Percentiles rank a stretch among this genome's conserved stretches.
Evolutionary conservation across 257 asterid genomes (phyloP).

Genomic region (Phtheirospermum japonicum): DNA sequence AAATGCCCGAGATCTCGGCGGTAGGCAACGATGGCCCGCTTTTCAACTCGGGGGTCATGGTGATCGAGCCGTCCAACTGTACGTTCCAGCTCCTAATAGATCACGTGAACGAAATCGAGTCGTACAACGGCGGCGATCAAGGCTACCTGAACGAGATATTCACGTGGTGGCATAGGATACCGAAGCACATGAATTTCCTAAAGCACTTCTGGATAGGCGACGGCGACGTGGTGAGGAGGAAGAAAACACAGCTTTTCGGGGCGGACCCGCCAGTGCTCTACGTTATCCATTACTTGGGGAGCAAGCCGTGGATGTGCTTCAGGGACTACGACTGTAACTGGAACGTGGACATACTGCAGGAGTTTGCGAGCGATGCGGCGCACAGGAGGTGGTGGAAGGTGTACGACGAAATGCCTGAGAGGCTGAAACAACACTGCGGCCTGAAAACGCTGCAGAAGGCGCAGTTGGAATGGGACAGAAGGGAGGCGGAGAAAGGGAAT

Average conservation of each 20-base stretch:
- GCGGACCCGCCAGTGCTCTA: slow-evolving; percentile 67
- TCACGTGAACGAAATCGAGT: slow-evolving; percentile 54
- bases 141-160: slow-evolving; percentile 76
- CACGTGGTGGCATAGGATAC: slow-evolving; percentile 93
- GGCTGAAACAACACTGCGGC: slow-evolving; percentile 47
- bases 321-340: slow-evolving; percentile 87
- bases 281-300: slow-evolving; percentile 73
- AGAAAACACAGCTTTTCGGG: slow-evolving; percentile 46
- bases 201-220: slow-evolving; percentile 76
- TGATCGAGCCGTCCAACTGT: slow-evolving; percentile 83
- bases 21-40: slow-evolving; percentile 63
- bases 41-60: slow-evolving; percentile 90
- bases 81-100: slow-evolving; percentile 71
- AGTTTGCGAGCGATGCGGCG: slow-evolving; percentile 79
- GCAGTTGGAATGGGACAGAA: slow-evolving; percentile 76
- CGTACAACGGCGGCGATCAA: slow-evolving; percentile 91
- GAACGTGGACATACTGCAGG: slow-evolving; percentile 61
- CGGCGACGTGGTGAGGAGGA: slow-evolving; percentile 41
- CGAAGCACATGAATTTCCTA: slow-evolving; percentile 61
- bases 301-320: slow-evolving; percentile 86
- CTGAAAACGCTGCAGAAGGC: slow-evolving; percentile 71
- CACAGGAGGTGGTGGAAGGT: slow-evolving; percentile 81
- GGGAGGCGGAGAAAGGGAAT: slow-evolving; percentile 61
- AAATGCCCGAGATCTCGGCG: slow-evolving; percentile 75
- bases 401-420: slow-evolving; percentile 62